Base-by-base conservation (phyloP, 1,139 yeast genomes). In the Saccharomyces uvarum region DNA sequence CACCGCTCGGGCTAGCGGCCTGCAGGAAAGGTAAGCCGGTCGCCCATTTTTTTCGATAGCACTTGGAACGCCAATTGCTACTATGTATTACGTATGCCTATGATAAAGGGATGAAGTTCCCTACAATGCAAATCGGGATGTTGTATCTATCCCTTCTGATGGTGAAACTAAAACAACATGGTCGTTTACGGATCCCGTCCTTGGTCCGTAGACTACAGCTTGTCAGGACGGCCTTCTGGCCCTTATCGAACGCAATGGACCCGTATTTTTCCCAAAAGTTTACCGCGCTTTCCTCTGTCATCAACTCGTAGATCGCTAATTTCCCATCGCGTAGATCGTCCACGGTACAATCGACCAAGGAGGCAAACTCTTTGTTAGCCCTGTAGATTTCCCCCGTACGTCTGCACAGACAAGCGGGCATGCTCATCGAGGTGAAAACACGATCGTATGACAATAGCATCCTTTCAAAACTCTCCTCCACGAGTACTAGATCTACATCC, bases 241-340 rank as follows among this genome's bases (percentile, higher is more conserved):
- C 95, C 61, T 91, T 87, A 65, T 91, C 97, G 71, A 93, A 91
- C 2, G 98, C 98, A 67, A 91, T 88, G 9, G 96, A 91, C 8
- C 97, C 97, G 65, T 91, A 93, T 70, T 91, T 91, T 68, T 93
- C 98, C 98, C 98, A 93, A 68, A 90, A 91, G 64, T 89, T 90
- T n/a, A 93, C 98, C 6, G 97, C 96, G 67, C 96, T 87, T 65
- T 91, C 97, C 69, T 91, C 98, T 56, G 93, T 86, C 97, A 93
- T 88, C 58, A 93, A 75, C 72, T 93, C 98, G 70, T 91, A 91
- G 49, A 93, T 89, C 1, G 98, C 95, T 62, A 90, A 73, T 64
- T 86, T 88, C 19, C 98, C 98, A 69, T 93, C 97, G 61, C 95
- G 84, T 65, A 93, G 75, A 67, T 90, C 97, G 67, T 91, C 97